These are phyloP conservation scores for Syzygium aqueum DNA, from an alignment of 345 rosid species.

Conservation along the genomic window DNA sequence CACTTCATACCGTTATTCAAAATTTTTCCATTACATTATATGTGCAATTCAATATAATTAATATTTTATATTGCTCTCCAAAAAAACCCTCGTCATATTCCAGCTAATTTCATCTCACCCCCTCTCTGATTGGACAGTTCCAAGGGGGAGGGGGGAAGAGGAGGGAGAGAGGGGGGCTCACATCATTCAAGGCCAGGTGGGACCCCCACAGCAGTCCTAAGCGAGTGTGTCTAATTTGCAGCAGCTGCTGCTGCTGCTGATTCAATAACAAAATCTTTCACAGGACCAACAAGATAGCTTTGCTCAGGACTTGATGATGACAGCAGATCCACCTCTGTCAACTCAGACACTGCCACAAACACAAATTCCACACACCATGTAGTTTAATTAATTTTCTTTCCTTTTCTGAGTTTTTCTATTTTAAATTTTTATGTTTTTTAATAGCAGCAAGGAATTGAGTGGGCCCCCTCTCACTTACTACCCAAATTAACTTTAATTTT, in stretches of 20 bases:
- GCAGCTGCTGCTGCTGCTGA: too few species aligned
- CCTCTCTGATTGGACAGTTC: background rate
- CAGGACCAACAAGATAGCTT: too few species aligned
- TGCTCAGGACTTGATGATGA: conserved; percentile 4
- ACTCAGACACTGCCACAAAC: background rate
- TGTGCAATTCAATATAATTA: background rate
- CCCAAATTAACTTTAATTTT: background rate
- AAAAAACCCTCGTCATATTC: background rate
- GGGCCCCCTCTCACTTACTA: background rate
- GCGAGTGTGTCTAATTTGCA: background rate
- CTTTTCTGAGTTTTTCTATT: background rate
- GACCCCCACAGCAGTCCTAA: background rate
- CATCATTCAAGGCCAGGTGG: background rate
- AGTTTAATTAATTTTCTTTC: background rate
- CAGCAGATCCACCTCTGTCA: conserved; percentile 1
- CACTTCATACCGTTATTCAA: too few species aligned
- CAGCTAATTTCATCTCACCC: background rate
- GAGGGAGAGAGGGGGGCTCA: background rate
- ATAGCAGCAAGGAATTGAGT: background rate
- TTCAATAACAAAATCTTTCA: too few species aligned
- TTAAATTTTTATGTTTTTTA: background rate
- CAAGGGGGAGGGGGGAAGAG: fast-evolving
- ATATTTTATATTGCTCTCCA: too few species aligned
- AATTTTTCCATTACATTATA: background rate
- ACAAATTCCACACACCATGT: background rate